Percentiles rank a stretch among this genome's conserved stretches.
Conservation (phyloP, 805 yeast genomes). For the Saccharomycopsis fermentans region DNA sequence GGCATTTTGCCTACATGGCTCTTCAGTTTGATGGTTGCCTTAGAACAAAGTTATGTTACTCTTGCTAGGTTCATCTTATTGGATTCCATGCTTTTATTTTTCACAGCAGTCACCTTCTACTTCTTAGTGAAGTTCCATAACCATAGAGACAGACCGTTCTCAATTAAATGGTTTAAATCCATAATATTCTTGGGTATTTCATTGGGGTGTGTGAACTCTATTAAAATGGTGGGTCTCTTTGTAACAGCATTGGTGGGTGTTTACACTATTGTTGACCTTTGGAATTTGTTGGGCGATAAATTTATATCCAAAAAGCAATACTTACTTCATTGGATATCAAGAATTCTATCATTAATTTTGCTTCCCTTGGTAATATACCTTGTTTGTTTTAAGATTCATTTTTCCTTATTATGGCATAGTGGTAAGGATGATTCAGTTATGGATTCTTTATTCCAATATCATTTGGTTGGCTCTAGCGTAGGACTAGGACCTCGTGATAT, state of each 20-base stretch:
- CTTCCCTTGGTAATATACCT: constrained; percentile 55
- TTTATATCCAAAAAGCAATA: constrained; percentile 40
- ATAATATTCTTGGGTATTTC: constrained; percentile 68
- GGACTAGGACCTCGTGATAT: constrained; percentile 61
- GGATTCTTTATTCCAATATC: constrained; percentile 75
- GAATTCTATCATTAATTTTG: constrained; percentile 50
- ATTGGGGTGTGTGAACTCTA: constrained; percentile 84
- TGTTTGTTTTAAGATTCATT: constrained; percentile 62
- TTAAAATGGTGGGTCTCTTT: constrained; percentile 93
- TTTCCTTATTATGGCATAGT: constrained; percentile 55
- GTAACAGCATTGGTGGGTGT: constrained; percentile 84
- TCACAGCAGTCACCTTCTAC: constrained; percentile 74
- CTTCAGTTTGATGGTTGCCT: constrained; percentile 63
- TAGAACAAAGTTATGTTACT: constrained; percentile 75
- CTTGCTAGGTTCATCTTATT: constrained; percentile 80
- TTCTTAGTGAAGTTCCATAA: constrained; percentile 64
- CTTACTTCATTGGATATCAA: constrained; percentile 52
- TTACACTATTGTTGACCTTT: constrained; percentile 77
- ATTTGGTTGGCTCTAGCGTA: constrained; percentile 53
- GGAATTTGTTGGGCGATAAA: constrained; percentile 70
- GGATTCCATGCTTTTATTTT: constrained; percentile 83
- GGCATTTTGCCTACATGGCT: constrained; percentile 65
- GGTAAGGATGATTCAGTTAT: constrained; percentile 72
- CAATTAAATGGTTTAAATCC: constrained; percentile 90
- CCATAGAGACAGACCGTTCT: constrained; percentile 39